phyloP scores from a whole-genome alignment of 768 basidiomycete species.

The Calocera viscosa region DNA sequence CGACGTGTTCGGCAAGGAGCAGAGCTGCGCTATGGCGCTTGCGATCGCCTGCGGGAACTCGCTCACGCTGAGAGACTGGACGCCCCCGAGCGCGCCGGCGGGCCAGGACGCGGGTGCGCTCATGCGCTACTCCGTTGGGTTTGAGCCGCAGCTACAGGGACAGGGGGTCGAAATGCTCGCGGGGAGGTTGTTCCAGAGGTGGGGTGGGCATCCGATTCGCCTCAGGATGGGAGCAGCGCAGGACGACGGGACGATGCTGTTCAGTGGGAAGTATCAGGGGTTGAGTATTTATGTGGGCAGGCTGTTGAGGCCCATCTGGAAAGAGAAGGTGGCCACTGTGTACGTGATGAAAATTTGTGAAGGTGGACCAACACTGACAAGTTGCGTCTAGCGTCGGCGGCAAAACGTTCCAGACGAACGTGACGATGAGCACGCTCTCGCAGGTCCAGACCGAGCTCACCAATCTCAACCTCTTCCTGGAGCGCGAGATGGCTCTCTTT shows the following conservation, averaged over 20 bases:
- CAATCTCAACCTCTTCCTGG: constrained; percentile 8
- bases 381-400: constrained; percentile 3
- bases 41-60: constrained; percentile 76
- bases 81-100: not conserved
- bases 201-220: not conserved
- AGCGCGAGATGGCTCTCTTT: not conserved
- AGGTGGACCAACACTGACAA: not conserved
- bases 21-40: constrained; percentile 84
- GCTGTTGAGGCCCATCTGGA: constrained; percentile 79
- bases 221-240: not conserved
- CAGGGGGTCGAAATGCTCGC: not conserved
- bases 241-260: constrained; percentile 30
- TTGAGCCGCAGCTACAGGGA: not conserved
- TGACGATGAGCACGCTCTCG: constrained; percentile 8
- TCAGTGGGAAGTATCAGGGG: constrained; percentile 81
- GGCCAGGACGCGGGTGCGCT: not conserved
- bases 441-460: constrained; percentile 9
- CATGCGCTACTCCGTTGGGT: not conserved
- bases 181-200: constrained; percentile 3
- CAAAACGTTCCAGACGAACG: constrained; percentile 8
- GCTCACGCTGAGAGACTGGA: constrained; percentile 29
- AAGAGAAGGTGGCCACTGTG: constrained; percentile 60
- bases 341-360: constrained; percentile 24
- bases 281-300: constrained; percentile 78
- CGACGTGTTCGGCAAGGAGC: constrained; percentile 82